Base-by-base conservation (phyloP, 2,329 filamentous ascomycete species). In the Hymenoscyphus fructigenus region DNA sequence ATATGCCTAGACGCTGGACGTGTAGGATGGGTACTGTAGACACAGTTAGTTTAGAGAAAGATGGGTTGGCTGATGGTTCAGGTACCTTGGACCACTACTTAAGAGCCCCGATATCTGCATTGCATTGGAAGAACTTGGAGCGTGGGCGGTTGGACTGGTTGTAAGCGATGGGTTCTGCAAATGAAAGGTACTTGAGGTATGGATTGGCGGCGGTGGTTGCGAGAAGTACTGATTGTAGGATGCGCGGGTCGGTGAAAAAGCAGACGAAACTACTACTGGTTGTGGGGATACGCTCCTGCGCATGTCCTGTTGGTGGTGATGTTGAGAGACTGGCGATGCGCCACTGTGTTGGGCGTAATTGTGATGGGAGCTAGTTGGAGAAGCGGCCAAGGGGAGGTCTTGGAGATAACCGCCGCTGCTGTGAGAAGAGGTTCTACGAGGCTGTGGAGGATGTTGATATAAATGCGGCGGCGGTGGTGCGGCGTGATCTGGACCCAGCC, bases 31-130 rank as follows among this genome's bases (percentile, higher is more conserved):
- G 68, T 66, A 61, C 71, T 73, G 55, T 5, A 3, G 44, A 26
- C 1, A 15, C 14, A 26, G 55, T 72, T 65, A 70, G 68, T 57
- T 34, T 23, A 20, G 20, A 62, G 26, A 17, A 55, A 61, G 14
- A 17, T n/a, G 4, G 15, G 5, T 12, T 28, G 5, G 36, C 14
- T 17, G 34, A 14, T 36, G 34, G 20, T 34, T 10, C 12, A 56
- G 65, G 41, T 66, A 67, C 70, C 55, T 66, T 23, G 69, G 67
- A 23, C 38, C 61, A 55, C 64, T 63, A 56, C 69, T 71, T 57
- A 73, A 59, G 17, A 73, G 64, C 20, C 65, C 67, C 50, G 71
- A 72, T 17, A 73, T 72, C 15, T 67, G 64, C 65, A 72, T 68
- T 29, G 69, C 63, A 41, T 65, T 66, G 20, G 67, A 64, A 7